Evolutionary conservation across 768 basidiomycete species (phyloP).

Genomic region (Mycena latifolia): DNA sequence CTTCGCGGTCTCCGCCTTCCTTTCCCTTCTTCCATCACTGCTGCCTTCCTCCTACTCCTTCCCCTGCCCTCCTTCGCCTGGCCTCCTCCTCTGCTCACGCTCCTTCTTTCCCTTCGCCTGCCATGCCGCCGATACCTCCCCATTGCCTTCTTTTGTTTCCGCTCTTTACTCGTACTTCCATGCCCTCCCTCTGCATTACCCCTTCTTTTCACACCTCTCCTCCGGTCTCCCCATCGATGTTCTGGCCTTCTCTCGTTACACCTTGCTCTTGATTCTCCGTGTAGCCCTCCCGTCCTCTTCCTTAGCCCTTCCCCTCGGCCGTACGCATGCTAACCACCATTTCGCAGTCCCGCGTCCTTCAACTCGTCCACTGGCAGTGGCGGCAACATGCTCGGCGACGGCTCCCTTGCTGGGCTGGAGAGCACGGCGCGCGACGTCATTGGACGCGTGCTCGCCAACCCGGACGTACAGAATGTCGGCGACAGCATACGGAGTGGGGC

Average conservation of each 20-base stretch:
- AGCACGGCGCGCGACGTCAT: slow-evolving; percentile 82
- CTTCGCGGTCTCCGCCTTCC: too few species aligned
- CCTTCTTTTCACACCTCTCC: not conserved
- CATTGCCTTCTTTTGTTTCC: too few species aligned
- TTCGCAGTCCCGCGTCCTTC: not conserved
- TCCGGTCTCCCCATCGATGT: too few species aligned
- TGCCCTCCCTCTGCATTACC: not conserved
- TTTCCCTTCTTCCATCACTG: too few species aligned
- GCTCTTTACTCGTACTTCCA: not conserved
- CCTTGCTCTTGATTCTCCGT: too few species aligned
- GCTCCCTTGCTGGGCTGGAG: slow-evolving; percentile 70
- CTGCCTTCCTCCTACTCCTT: too few species aligned
- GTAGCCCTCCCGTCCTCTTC: not conserved
- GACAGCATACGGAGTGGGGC: slow-evolving; percentile 86
- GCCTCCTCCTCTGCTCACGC: too few species aligned
- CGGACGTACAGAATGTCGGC: slow-evolving; percentile 88
- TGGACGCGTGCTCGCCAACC: slow-evolving; percentile 80
- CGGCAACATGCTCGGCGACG: slow-evolving; percentile 50
- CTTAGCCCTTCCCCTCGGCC: not conserved
- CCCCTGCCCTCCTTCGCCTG: too few species aligned
- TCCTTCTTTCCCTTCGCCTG: too few species aligned
- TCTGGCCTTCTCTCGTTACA: too few species aligned
- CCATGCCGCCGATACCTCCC: too few species aligned
- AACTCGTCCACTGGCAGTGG: slow-evolving; percentile 9
- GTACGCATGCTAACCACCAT: not conserved